Conservation (phyloP, 2,329 filamentous ascomycete genomes). For the Paraconiothyrium brasiliense region DNA sequence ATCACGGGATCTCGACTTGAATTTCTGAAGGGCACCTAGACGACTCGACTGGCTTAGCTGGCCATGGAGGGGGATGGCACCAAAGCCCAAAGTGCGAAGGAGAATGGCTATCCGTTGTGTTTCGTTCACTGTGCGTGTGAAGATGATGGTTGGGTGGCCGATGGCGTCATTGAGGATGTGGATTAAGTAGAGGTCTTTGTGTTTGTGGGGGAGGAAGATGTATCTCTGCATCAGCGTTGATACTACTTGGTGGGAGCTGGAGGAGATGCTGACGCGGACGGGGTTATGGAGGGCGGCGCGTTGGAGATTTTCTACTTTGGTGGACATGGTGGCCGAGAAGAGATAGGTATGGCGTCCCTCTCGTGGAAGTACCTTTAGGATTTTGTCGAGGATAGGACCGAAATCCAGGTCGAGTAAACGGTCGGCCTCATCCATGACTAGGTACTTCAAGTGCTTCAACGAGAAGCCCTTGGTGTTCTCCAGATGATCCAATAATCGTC, state of each 20-base stretch:
- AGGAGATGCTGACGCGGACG: slow-evolving; percentile 80
- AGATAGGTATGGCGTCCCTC: slow-evolving; percentile 72
- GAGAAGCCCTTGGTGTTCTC: slow-evolving; percentile 98
- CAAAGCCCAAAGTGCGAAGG: slow-evolving; percentile 83
- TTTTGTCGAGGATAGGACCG: slow-evolving; percentile 89
- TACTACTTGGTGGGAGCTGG: slow-evolving; percentile 89
- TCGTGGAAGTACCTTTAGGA: slow-evolving; percentile 82
- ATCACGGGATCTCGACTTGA: slow-evolving; percentile 79
- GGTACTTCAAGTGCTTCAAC: slow-evolving; percentile 79
- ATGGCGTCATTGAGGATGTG: slow-evolving; percentile 85
- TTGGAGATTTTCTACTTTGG: slow-evolving; percentile 91
- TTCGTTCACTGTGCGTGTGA: slow-evolving; percentile 91
- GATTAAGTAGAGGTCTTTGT: slow-evolving; percentile 91
- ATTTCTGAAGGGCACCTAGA: slow-evolving; percentile 88
- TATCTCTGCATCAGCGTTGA: slow-evolving; percentile 87
- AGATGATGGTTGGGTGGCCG: slow-evolving; percentile 88
- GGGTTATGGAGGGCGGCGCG: slow-evolving; percentile 88
- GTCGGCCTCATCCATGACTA: slow-evolving; percentile 96
- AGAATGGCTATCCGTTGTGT: slow-evolving; percentile 86
- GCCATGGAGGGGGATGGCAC: slow-evolving; percentile 91
- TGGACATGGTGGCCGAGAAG: slow-evolving; percentile 93
- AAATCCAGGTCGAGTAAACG: slow-evolving; percentile 93
- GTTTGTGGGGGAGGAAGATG: slow-evolving; percentile 76
- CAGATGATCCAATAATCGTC: slow-evolving; percentile 87
- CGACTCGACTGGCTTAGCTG: slow-evolving; percentile 89